These are phyloP conservation scores for Bolboschoenus planiculmis DNA, from an alignment of 176 grass and related monocot species.

Conservation along the genomic window DNA sequence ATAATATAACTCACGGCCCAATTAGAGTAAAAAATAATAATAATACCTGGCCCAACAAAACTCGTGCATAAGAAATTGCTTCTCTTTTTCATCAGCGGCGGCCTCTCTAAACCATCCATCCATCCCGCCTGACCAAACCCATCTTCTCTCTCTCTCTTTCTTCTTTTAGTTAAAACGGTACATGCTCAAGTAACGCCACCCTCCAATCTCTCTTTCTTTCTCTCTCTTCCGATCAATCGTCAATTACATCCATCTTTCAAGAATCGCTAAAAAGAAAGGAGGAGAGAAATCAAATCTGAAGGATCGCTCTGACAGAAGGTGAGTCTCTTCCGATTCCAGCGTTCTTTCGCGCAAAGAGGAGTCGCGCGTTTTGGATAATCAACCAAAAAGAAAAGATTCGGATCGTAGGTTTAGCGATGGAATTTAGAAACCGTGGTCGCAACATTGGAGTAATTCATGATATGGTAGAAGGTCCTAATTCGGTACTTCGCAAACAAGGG, in stretches of 20 bases:
- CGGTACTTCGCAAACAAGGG: neutral
- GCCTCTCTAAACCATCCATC: neutral
- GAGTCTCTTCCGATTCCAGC: neutral
- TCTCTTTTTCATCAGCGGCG: neutral
- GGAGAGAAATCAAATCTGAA: neutral
- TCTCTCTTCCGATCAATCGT: neutral
- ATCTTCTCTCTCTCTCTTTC: neutral
- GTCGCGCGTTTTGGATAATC: neutral
- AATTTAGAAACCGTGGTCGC: neutral
- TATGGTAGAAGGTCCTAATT: neutral
- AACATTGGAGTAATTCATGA: neutral
- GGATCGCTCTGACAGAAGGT: neutral
- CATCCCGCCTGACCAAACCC: neutral
- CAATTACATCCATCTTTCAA: neutral
- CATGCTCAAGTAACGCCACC: neutral
- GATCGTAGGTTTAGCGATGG: neutral
- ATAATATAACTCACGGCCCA: neutral
- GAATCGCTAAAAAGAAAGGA: neutral
- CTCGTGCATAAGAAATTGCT: neutral
- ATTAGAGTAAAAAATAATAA: neutral
- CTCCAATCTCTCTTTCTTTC: neutral
- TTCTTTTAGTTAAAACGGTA: neutral
- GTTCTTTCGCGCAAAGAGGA: neutral
- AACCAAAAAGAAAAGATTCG: neutral
- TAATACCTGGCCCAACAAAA: neutral